Conservation (phyloP, 768 basidiomycete species). For the Mycena floridula region DNA sequence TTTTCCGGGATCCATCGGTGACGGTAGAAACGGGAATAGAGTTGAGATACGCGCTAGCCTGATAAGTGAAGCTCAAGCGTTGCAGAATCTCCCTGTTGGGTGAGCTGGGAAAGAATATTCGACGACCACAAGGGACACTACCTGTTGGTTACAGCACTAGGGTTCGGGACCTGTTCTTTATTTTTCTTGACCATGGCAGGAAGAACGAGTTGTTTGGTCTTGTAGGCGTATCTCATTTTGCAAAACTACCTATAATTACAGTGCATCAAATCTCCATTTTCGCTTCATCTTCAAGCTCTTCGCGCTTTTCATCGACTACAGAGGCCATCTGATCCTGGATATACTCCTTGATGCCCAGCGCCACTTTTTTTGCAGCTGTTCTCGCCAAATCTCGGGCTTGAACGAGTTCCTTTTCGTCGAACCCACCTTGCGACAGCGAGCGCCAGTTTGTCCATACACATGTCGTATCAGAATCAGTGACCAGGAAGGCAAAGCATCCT, state of each 20-base stretch:
- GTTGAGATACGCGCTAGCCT: constrained; percentile 64
- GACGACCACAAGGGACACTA: too few species aligned
- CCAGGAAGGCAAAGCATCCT: constrained; percentile 71
- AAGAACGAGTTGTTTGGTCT: too few species aligned
- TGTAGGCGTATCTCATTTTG: too few species aligned
- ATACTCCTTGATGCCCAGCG: constrained; percentile 37
- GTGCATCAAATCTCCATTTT: too few species aligned
- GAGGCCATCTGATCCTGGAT: neutral
- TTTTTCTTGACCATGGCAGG: constrained; percentile 61
- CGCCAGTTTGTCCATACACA: constrained; percentile 60
- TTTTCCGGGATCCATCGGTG: constrained; percentile 9
- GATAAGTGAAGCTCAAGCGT: constrained; percentile 81
- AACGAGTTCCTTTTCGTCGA: constrained; percentile 34
- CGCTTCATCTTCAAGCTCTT: too few species aligned
- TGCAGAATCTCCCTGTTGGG: constrained; percentile 74
- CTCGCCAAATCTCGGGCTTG: constrained; percentile 45
- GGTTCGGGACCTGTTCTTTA: constrained; percentile 51
- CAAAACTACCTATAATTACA: too few species aligned
- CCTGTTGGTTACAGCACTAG: constrained; percentile 40
- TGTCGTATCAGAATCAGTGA: constrained; percentile 23
- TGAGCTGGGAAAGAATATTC: too few species aligned
- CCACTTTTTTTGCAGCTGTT: constrained; percentile 39
- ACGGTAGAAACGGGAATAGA: constrained; percentile 17
- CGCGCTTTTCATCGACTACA: constrained; percentile 2
- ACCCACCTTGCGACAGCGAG: constrained; percentile 19